Percentiles rank a stretch among this genome's conserved stretches.
Conservation (phyloP, 2,329 filamentous ascomycete genomes). For the Colletotrichum ledebouriae region DNA sequence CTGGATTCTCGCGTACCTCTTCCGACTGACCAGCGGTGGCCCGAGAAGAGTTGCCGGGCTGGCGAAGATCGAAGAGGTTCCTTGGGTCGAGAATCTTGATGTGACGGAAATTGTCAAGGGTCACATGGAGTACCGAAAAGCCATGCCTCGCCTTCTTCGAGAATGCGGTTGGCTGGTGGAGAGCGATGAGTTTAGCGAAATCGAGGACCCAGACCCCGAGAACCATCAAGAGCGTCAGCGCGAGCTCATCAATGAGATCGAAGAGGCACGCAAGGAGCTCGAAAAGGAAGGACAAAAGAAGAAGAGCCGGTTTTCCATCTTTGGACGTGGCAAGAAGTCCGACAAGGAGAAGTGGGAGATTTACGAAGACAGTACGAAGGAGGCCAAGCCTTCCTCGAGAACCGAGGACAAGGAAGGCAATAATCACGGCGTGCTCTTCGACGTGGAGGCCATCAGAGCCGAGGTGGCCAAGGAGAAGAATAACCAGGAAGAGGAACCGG, state of each 20-base stretch:
- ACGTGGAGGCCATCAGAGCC: constrained; percentile 92
- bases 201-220: constrained; percentile 96
- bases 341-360: constrained; percentile 95
- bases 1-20: constrained; percentile 97
- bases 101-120: constrained; percentile 88
- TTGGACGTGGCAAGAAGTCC: constrained; percentile 83
- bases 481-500: constrained; percentile 63
- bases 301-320: constrained; percentile 76
- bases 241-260: constrained; percentile 96
- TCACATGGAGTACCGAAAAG: constrained; percentile 95
- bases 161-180: constrained; percentile 93
- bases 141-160: constrained; percentile 89
- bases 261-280: constrained; percentile 89
- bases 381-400: constrained; percentile 55
- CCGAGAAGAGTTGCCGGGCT: constrained; percentile 91
- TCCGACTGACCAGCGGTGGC: constrained; percentile 92
- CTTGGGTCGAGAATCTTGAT: constrained; percentile 89
- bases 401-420: constrained; percentile 64
- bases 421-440: constrained; percentile 83
- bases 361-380: constrained; percentile 77
- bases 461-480: constrained; percentile 78
- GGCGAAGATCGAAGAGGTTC: constrained; percentile 79
- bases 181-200: constrained; percentile 94
- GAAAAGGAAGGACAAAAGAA: constrained; percentile 79
- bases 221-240: constrained; percentile 89